Evolutionary conservation across 345 rosid genomes (phyloP).

Genomic region (Crucihimalaya himalaica): DNA sequence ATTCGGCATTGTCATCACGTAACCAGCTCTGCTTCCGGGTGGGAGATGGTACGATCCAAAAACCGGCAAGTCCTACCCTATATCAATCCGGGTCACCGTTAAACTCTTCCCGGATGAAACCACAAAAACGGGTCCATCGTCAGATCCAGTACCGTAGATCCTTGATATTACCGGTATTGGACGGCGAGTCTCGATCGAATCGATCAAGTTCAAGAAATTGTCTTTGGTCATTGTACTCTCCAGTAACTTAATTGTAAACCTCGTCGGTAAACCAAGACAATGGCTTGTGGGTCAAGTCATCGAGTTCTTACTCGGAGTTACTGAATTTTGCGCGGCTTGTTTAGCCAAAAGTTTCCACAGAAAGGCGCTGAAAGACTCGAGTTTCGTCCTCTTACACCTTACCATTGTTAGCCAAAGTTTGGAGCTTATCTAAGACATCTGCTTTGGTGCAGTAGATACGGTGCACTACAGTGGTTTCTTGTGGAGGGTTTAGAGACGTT

Average conservation of each 20-base stretch:
- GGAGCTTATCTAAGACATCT: constrained; percentile 42
- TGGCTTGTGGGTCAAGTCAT: constrained; percentile 47
- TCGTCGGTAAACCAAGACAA: constrained; percentile 52
- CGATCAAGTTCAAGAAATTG: constrained; percentile 63
- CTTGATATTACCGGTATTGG: constrained; percentile 49
- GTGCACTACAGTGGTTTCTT: constrained; percentile 48
- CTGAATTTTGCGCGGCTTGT: constrained; percentile 17
- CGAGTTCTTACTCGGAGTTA: constrained; percentile 15
- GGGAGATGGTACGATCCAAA: constrained; percentile 1
- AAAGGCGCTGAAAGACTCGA: constrained; percentile 62
- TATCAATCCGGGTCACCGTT: constrained; percentile 43
- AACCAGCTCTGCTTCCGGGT: constrained; percentile 9
- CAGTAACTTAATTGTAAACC: constrained; percentile 50
- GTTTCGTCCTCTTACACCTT: constrained; percentile 59
- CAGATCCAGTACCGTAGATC: constrained; percentile 40
- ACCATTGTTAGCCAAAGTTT: constrained; percentile 43
- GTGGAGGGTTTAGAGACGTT: constrained; percentile 47
- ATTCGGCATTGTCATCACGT: constrained; percentile 2
- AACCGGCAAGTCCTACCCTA: constrained; percentile 31
- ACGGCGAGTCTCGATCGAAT: constrained; percentile 65
- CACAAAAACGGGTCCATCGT: constrained; percentile 55
- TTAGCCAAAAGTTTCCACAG: constrained; percentile 67
- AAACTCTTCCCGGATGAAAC: constrained; percentile 67
- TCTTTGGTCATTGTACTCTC: constrained; percentile 45
- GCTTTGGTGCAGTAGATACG: constrained; percentile 50